Evolutionary conservation across 2,329 filamentous ascomycete genomes (phyloP).

Genomic region (Aspergillaceae sp.): DNA sequence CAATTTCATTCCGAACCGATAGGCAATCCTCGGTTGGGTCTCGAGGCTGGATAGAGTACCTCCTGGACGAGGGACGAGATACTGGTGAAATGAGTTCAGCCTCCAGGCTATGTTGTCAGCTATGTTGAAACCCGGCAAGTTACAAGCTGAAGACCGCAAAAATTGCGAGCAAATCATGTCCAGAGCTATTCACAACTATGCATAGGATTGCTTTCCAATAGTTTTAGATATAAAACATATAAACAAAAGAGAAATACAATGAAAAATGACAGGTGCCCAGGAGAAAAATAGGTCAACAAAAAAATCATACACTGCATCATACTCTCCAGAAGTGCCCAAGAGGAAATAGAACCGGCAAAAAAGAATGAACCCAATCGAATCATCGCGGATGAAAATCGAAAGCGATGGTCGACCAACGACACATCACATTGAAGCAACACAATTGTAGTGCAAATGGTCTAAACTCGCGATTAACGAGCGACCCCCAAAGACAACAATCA

Average conservation of each 20-base stretch:
- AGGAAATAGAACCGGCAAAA: conserved; percentile 2
- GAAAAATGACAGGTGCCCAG: conserved; percentile 8
- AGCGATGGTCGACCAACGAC: conserved; percentile 13
- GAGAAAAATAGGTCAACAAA: conserved; percentile 3
- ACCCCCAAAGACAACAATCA: conserved; percentile 19
- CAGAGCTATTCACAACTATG: conserved; percentile 7
- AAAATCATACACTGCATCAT: conserved; percentile 16
- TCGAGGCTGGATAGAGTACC: no score
- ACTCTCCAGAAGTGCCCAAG: conserved; percentile 15
- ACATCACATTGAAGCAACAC: conserved; percentile 10
- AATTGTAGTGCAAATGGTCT: conserved; percentile 24
- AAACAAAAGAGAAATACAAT: conserved; percentile 10
- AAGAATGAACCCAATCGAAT: conserved; percentile 16
- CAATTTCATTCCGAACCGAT: no score
- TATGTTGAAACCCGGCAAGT: no score
- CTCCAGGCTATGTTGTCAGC: no score
- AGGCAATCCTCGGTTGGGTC: no score
- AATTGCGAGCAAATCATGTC: not conserved
- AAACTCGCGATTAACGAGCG: conserved; percentile 20
- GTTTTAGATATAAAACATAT: conserved; percentile 3
- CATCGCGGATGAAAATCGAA: conserved; percentile 14
- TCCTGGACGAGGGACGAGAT: no score
- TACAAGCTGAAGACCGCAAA: no score
- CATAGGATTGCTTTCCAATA: conserved; percentile 3
- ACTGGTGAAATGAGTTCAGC: no score